Evolutionary conservation across 768 basidiomycete genomes (phyloP).

Genomic region (Boletus bicolor): DNA sequence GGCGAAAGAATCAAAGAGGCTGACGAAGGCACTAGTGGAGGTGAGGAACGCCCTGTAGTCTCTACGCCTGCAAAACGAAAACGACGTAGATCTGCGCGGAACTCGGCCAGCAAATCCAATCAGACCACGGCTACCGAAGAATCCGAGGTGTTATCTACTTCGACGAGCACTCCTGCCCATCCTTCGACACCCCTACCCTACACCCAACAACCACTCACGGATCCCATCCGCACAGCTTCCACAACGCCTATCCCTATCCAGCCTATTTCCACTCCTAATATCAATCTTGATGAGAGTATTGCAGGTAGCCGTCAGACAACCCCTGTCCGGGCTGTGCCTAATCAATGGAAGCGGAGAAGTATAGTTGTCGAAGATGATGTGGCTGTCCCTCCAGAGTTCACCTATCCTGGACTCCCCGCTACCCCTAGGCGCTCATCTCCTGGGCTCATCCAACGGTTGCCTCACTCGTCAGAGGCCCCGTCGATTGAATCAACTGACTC

Average conservation of each 20-base stretch:
- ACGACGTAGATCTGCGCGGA: conserved; percentile 51
- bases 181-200: conserved; percentile 50
- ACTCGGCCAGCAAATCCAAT: conserved; percentile 37
- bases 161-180: conserved; percentile 60
- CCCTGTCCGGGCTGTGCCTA: conserved; percentile 34
- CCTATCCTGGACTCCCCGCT: conserved; percentile 39
- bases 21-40: conserved; percentile 58
- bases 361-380: conserved; percentile 68
- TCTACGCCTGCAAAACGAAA: conserved; percentile 49
- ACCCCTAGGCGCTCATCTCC: conserved; percentile 41
- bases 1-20: conserved; percentile 57
- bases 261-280: conserved; percentile 24
- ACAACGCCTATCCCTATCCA: conserved; percentile 30
- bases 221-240: conserved; percentile 27
- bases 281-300: conserved; percentile 30
- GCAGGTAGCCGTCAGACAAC: conserved; percentile 32
- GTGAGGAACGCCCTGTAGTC: conserved; percentile 48
- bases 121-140: conserved; percentile 46
- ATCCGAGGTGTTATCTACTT: conserved; percentile 36
- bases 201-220: conserved; percentile 31
- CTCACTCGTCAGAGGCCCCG: conserved; percentile 52
- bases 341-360: conserved; percentile 53
- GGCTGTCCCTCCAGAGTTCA: conserved; percentile 37
- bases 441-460: conserved; percentile 34
- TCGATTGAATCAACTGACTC: conserved; percentile 47